Evolutionary conservation across 2,329 filamentous ascomycete species (phyloP).

Genomic region (Helotiales sp.): DNA sequence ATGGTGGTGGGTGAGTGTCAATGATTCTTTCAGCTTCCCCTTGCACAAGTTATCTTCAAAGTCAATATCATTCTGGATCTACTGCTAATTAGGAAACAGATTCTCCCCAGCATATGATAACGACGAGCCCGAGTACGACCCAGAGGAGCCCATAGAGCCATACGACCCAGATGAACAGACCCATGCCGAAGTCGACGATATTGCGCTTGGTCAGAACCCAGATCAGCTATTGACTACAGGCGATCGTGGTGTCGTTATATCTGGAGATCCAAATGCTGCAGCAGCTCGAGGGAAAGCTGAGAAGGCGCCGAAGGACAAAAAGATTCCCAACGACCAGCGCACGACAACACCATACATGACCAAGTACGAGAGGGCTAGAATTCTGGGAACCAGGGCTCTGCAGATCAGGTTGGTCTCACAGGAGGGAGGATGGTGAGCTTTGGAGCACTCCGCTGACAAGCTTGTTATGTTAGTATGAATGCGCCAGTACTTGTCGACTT

Average conservation of each 20-base stretch:
- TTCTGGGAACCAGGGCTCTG: conserved; percentile 87
- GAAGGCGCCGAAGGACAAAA: conserved; percentile 70
- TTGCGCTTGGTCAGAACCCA: conserved; percentile 57
- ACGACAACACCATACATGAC: conserved; percentile 98
- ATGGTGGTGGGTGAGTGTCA: conserved; percentile 16
- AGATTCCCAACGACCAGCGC: conserved; percentile 84
- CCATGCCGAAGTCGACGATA: conserved; percentile 50
- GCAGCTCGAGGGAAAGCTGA: conserved; percentile 41
- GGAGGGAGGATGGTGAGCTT: background rate
- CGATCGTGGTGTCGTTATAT: conserved; percentile 49
- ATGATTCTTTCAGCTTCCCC: background rate
- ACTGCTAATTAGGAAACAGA: background rate
- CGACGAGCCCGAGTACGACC: conserved; percentile 61
- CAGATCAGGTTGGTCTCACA: conserved; percentile 79
- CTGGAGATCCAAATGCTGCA: conserved; percentile 61
- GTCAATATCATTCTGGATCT: background rate
- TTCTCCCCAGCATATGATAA: conserved; percentile 57
- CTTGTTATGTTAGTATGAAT: conserved; percentile 72
- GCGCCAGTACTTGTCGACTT: conserved; percentile 94
- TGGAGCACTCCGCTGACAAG: background rate
- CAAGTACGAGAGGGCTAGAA: conserved; percentile 94
- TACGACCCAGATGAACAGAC: conserved; percentile 54
- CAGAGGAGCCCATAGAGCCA: conserved; percentile 53
- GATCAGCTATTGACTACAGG: conserved; percentile 41
- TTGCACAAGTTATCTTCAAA: background rate